phyloP scores from a whole-genome alignment of 495 filamentous ascomycete genomes.

The Aspergillus steynii region DNA sequence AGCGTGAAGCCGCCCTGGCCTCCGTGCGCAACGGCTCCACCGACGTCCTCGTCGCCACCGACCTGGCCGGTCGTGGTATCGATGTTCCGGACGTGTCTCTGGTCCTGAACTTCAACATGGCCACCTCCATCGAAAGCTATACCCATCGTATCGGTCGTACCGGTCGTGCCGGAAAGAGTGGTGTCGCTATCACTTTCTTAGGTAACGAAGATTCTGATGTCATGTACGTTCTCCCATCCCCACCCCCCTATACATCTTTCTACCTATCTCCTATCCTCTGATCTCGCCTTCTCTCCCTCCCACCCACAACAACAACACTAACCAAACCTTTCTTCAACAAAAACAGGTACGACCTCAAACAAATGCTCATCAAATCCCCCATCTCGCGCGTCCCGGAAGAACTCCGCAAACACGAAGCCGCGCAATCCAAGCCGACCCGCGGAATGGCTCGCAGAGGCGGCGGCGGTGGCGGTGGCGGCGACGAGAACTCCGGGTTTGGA shows the following conservation, averaged over 20 bases:
- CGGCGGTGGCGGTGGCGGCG: constrained; percentile 13
- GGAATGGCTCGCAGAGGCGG: constrained; percentile 54
- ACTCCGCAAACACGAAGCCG: constrained; percentile 88
- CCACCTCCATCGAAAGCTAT: constrained; percentile 88
- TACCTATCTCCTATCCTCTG: too few species aligned
- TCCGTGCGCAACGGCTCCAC: constrained; percentile 76
- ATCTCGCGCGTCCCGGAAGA: constrained; percentile 93
- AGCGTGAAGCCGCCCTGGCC: constrained; percentile 92
- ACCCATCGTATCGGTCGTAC: constrained; percentile 98
- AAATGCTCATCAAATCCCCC: constrained; percentile 90
- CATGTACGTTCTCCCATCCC: constrained; percentile 75
- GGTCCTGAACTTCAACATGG: constrained; percentile 99
- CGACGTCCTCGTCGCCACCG: constrained; percentile 94
- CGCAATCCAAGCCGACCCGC: constrained; percentile 74
- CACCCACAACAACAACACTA: not conserved
- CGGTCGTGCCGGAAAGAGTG: constrained; percentile 95
- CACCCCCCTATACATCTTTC: too few species aligned
- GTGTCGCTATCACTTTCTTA: constrained; percentile 95
- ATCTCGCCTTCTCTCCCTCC: too few species aligned
- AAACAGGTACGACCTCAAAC: constrained; percentile 77
- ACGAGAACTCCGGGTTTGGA: constrained; percentile 63
- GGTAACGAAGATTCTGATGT: constrained; percentile 90
- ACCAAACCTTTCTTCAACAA: too few species aligned
- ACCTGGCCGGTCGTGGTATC: constrained; percentile 96
- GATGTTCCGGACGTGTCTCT: constrained; percentile 93